Evolutionary conservation across 1,284 basidiomycete species (phyloP).

Genomic region (Ganoderma sp.): DNA sequence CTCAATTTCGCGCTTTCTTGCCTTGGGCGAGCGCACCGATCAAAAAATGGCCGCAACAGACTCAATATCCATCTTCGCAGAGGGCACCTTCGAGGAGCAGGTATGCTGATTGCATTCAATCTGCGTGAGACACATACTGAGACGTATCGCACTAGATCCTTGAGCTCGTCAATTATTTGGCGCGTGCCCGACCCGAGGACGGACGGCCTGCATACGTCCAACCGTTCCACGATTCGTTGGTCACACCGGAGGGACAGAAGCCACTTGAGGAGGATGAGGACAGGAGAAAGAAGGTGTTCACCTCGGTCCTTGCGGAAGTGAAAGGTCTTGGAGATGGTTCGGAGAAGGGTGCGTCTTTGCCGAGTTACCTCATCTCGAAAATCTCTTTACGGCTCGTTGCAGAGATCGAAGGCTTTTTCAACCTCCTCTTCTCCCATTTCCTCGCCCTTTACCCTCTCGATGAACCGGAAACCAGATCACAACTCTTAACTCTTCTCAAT

Average conservation of each 20-base stretch:
- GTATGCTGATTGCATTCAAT: conserved; percentile 46
- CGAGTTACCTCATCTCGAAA: conserved; percentile 11
- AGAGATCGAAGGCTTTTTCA: conserved; percentile 91
- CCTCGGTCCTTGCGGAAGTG: conserved; percentile 64
- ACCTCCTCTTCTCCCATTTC: conserved; percentile 75
- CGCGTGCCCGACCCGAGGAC: conserved; percentile 70
- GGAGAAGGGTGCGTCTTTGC: conserved; percentile 64
- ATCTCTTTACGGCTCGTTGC: conserved; percentile 17
- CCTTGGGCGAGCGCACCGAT: conserved; percentile 20
- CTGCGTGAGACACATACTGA: conserved; percentile 10
- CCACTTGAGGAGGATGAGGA: conserved; percentile 59
- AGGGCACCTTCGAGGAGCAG: conserved; percentile 89
- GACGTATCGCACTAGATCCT: conserved; percentile 59
- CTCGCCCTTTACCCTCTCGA: conserved; percentile 61
- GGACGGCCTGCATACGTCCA: conserved; percentile 67
- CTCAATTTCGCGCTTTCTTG: conserved; percentile 29
- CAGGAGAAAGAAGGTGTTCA: conserved; percentile 58
- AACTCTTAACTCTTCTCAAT: conserved; percentile 56
- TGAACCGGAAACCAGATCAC: conserved; percentile 58
- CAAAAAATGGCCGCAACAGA: conserved; percentile 57
- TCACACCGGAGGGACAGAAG: conserved; percentile 57
- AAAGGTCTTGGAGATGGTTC: conserved; percentile 74
- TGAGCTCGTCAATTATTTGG: conserved; percentile 81
- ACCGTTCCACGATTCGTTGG: conserved; percentile 69
- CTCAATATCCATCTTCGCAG: conserved; percentile 85